Conservation (phyloP, 495 filamentous ascomycete genomes). For the Stereocaulon alpinum region DNA sequence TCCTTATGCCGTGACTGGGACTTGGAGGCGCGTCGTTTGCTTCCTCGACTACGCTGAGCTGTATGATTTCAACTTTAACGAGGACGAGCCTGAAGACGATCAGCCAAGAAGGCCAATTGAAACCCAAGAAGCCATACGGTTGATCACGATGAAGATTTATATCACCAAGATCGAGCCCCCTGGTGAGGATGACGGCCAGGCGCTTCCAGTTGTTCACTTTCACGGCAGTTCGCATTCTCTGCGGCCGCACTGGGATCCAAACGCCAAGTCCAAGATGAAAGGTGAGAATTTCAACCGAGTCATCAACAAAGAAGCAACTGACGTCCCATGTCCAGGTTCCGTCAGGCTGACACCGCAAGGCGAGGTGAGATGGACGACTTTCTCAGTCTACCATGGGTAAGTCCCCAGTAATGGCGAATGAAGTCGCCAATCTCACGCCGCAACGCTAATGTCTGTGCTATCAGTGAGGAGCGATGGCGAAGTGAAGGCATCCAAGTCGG, state of each 20-base stretch:
- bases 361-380: constrained; percentile 57
- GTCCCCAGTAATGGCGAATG: background rate
- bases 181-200: constrained; percentile 38
- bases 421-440: constrained; percentile 11
- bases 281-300: constrained; percentile 22
- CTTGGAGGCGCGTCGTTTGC: constrained; percentile 40
- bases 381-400: constrained; percentile 44
- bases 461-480: constrained; percentile 46
- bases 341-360: constrained; percentile 49
- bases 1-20: constrained; percentile 50
- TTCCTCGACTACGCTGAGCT: constrained; percentile 50
- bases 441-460: background rate
- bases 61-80: constrained; percentile 48
- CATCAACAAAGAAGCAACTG: background rate
- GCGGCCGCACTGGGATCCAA: constrained; percentile 47
- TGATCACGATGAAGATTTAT: constrained; percentile 52
- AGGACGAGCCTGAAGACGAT: constrained; percentile 24
- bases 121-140: constrained; percentile 47
- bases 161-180: constrained; percentile 43
- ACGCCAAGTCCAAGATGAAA: constrained; percentile 44
- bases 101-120: constrained; percentile 40
- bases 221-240: constrained; percentile 43
- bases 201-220: constrained; percentile 48
- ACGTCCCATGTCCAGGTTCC: constrained; percentile 29
- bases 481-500: constrained; percentile 59